Evolutionary conservation across 306 rosid genomes (phyloP), one percentile per base, ranked within the genome.

Genomic region (Cucumis cinereus): DNA sequence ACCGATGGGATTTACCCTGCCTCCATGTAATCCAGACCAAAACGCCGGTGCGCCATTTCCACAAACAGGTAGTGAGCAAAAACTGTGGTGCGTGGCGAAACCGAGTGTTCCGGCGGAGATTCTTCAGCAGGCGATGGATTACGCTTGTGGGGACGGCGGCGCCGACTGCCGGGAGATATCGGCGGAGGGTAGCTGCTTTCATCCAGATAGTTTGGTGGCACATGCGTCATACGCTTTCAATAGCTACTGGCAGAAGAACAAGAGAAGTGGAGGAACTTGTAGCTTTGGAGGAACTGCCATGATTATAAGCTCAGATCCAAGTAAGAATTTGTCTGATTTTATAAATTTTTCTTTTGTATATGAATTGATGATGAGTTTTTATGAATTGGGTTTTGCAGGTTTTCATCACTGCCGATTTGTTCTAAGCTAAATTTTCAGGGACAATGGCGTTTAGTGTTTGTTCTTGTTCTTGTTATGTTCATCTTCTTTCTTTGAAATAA

Each of bases 141-240:
- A 88, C 67, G 99, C 99, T 20, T 94, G 99, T 78, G 97, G 97
- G n/a, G 90, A 82, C 10, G 98, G 93, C 54, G 96, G 85, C 28
- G 97, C 89, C 45, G 96, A 88, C 54, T 94, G 99, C 62, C 41
- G 59, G 6, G 96, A 88, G 82, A 92, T 94, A 7, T 47, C 47
- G 53, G 90, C 96, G 0, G 77, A 83, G 8, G 99, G 97, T 4
- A 84, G 82, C 56, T 94, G 97, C 74, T 92, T 82, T 47, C 19
- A 73, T 24, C 97, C 96, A 8, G 95, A 92, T 67, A 87, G 90
- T 2, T 57, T 83, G 53, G 85, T 90, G 78, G 96, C 99, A 9
- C 99, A 92, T 78, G 96, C 99, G 52, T 92, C 97, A 55, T 94
- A 82, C 80, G 97, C 97, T 14, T 94, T 92, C 81, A 94, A 94